Percentiles rank a stretch among this genome's conserved stretches.
phyloP scores from a whole-genome alignment of 768 basidiomycete genomes.

The Imleria badia region DNA sequence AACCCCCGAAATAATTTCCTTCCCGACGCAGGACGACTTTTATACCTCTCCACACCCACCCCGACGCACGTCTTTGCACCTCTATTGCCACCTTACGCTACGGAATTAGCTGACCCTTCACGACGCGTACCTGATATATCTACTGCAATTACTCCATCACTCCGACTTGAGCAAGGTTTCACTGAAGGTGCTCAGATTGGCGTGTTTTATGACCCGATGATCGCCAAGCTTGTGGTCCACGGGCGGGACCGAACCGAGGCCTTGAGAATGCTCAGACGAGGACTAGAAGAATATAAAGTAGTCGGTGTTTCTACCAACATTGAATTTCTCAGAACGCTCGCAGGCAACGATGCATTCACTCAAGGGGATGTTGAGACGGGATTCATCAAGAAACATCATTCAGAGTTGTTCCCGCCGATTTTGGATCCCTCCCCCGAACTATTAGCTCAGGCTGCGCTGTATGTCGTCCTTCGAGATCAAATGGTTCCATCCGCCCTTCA shows the following conservation, averaged over 20 bases:
- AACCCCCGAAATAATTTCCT: slow-evolving; percentile 92
- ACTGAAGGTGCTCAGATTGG: slow-evolving; percentile 75
- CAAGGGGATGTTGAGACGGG: slow-evolving; percentile 85
- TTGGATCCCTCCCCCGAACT: slow-evolving; percentile 57
- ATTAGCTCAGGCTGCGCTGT: slow-evolving; percentile 80
- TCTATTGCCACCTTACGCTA: slow-evolving; percentile 32
- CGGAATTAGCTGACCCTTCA: slow-evolving; percentile 21
- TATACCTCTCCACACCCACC: slow-evolving; percentile 77
- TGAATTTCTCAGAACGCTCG: slow-evolving; percentile 79
- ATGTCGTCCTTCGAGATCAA: slow-evolving; percentile 65
- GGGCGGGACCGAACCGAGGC: slow-evolving; percentile 84
- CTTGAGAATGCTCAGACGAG: slow-evolving; percentile 72
- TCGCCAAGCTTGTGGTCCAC: slow-evolving; percentile 88
- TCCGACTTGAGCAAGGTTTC: slow-evolving; percentile 92
- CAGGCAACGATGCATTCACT: slow-evolving; percentile 76
- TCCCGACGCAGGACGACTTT: slow-evolving; percentile 82
- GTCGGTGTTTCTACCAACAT: slow-evolving; percentile 92
- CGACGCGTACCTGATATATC: slow-evolving; percentile 20
- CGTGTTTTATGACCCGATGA: slow-evolving; percentile 91
- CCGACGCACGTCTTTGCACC: slow-evolving; percentile 72
- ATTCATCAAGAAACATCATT: slow-evolving; percentile 88
- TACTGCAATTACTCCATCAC: slow-evolving; percentile 47
- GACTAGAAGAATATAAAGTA: slow-evolving; percentile 85
- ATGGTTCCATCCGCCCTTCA: slow-evolving; percentile 27
- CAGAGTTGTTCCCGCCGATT: slow-evolving; percentile 74